Percentiles rank a stretch among this genome's conserved stretches.
Conservation (phyloP, 2,329 filamentous ascomycete species). For the Ilyonectria destructans region DNA sequence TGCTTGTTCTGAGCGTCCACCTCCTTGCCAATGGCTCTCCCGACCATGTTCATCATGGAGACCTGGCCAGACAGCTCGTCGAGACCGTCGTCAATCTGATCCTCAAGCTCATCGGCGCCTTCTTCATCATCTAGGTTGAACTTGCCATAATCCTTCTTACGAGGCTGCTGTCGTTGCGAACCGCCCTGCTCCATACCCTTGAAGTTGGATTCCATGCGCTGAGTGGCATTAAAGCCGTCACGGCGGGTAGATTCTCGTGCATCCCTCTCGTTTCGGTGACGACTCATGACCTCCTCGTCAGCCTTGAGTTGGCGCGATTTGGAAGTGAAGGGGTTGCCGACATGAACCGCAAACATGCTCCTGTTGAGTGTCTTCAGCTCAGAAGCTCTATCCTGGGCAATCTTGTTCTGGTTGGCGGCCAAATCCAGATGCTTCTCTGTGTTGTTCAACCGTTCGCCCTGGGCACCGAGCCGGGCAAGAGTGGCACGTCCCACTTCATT, state of each 20-base stretch:
- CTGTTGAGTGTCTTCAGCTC: slow-evolving; percentile 90
- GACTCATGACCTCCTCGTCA: slow-evolving; percentile 80
- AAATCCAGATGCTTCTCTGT: slow-evolving; percentile 88
- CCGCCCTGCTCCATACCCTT: slow-evolving; percentile 56
- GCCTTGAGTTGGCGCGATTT: slow-evolving; percentile 75
- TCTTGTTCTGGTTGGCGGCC: slow-evolving; percentile 81
- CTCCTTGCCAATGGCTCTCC: slow-evolving; percentile 81
- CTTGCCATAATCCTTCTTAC: slow-evolving; percentile 68
- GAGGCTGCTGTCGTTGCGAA: slow-evolving; percentile 50
- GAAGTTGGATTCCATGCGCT: slow-evolving; percentile 69
- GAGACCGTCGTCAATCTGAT: slow-evolving; percentile 71
- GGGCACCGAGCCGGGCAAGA: slow-evolving; percentile 80
- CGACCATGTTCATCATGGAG: slow-evolving; percentile 80
- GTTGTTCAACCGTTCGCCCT: slow-evolving; percentile 87
- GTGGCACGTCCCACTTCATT: slow-evolving; percentile 77
- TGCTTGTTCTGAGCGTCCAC: slow-evolving; percentile 82
- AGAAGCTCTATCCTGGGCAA: slow-evolving; percentile 84
- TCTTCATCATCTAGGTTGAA: slow-evolving; percentile 86
- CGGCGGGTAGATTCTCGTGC: slow-evolving; percentile 75
- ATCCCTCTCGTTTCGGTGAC: slow-evolving; percentile 77
- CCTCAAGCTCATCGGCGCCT: slow-evolving; percentile 62
- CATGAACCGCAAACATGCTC: slow-evolving; percentile 91
- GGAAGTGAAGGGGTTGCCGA: slow-evolving; percentile 84
- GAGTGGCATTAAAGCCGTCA: slow-evolving; percentile 66
- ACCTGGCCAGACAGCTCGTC: slow-evolving; percentile 81